Percentiles rank a stretch among this genome's conserved stretches.
Evolutionary conservation across 2,329 filamentous ascomycete genomes (phyloP).

Genomic region (Remersonia thermophila): DNA sequence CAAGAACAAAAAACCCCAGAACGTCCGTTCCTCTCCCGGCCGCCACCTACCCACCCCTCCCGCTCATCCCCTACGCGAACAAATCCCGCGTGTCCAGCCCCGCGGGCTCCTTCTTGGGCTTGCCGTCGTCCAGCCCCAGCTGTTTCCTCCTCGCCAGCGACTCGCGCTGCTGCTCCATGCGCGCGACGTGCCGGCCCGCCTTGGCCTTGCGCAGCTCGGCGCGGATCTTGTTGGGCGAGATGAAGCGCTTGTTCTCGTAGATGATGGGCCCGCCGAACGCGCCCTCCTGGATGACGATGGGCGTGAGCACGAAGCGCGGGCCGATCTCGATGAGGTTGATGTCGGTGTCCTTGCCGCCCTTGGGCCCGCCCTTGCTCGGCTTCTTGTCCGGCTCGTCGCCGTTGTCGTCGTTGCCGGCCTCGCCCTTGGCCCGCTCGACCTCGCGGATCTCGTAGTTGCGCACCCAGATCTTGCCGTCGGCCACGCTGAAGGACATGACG

Average conservation of each 20-base stretch:
- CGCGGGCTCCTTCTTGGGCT: constrained; percentile 46
- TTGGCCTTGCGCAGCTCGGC: constrained; percentile 66
- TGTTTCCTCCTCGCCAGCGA: constrained; percentile 61
- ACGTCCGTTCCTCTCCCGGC: background rate
- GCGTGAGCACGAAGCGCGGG: constrained; percentile 82
- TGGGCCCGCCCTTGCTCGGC: constrained; percentile 29
- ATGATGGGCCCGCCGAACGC: constrained; percentile 94
- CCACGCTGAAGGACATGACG: constrained; percentile 82
- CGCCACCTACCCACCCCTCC: too few species aligned
- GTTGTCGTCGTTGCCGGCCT: constrained; percentile 28
- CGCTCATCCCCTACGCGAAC: constrained; percentile 19
- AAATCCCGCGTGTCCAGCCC: constrained; percentile 52
- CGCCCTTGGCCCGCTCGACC: constrained; percentile 48
- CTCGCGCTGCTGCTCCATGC: constrained; percentile 63
- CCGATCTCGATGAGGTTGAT: constrained; percentile 85
- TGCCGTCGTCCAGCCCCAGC: constrained; percentile 59
- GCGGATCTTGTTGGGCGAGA: constrained; percentile 88
- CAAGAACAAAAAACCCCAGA: background rate
- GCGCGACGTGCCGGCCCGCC: constrained; percentile 63
- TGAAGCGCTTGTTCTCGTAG: constrained; percentile 96
- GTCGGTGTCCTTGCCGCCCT: constrained; percentile 51
- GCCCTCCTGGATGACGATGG: constrained; percentile 89
- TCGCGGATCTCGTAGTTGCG: constrained; percentile 90
- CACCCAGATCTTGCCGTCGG: constrained; percentile 92
- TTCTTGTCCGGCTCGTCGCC: constrained; percentile 24